Evolutionary conservation across 2,329 filamentous ascomycete species (phyloP).

Genomic region (Thelonectria blattea): DNA sequence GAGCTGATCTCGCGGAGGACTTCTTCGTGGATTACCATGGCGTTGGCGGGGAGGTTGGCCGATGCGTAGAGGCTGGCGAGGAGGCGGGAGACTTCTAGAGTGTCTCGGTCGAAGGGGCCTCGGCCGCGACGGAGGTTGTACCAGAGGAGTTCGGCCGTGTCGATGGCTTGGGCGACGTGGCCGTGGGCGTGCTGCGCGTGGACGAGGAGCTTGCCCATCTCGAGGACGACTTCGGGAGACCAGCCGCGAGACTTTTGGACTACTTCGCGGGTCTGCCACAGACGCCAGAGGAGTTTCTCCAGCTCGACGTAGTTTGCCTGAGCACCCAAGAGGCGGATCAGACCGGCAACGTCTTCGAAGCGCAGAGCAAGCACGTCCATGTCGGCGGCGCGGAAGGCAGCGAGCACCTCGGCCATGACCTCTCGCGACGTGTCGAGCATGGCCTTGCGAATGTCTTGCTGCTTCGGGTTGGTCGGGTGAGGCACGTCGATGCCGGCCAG

Average conservation of each 20-base stretch:
- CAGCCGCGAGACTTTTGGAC: conserved; percentile 30
- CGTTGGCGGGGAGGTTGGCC: conserved; percentile 13
- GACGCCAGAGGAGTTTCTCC: conserved; percentile 39
- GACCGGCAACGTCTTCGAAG: conserved; percentile 51
- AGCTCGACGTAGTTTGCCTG: conserved; percentile 54
- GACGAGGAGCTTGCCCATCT: conserved; percentile 34
- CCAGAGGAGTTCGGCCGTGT: conserved; percentile 34
- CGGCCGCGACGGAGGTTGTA: conserved; percentile 38
- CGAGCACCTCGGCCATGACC: conserved; percentile 45
- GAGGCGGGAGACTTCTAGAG: conserved; percentile 33
- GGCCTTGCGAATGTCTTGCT: conserved; percentile 20
- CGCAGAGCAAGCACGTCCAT: conserved; percentile 52
- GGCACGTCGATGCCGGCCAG: conserved; percentile 49
- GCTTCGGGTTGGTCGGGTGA: conserved; percentile 42
- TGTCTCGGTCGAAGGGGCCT: conserved; percentile 35
- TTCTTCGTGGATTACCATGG: conserved; percentile 33
- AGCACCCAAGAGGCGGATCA: conserved; percentile 54
- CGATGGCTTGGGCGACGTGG: conserved; percentile 27
- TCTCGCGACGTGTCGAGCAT: conserved; percentile 34
- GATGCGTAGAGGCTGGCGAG: conserved; percentile 33
- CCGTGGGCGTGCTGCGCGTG: conserved; percentile 29
- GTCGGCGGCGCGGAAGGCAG: conserved; percentile 48
- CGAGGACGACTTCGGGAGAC: conserved; percentile 31
- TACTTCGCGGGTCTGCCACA: conserved; percentile 34
- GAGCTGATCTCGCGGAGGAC: conserved; percentile 33